Evolutionary conservation across 176 grass and related monocot genomes (phyloP).

Genomic region (Phoenix roebelenii): DNA sequence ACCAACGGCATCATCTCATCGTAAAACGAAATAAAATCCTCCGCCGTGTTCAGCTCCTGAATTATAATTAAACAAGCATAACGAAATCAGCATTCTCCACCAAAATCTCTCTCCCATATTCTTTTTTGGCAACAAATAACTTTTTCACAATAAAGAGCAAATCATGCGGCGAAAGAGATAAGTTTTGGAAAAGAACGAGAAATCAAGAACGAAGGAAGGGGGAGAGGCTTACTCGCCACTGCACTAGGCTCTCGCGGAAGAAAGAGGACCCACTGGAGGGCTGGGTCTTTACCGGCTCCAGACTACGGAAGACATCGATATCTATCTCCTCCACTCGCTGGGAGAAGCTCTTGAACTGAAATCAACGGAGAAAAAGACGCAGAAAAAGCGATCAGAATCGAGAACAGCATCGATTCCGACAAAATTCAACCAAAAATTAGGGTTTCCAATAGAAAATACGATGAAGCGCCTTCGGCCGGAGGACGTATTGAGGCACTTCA

Average conservation of each 20-base stretch:
- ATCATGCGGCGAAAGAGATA: no score
- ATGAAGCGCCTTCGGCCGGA: conserved; percentile 63
- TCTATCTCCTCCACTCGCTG: conserved; percentile 71
- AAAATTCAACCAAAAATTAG: not conserved
- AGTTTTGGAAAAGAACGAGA: not conserved
- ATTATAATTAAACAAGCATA: conserved; percentile 22
- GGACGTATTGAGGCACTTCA: conserved; percentile 79
- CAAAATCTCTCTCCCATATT: no score
- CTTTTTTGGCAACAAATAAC: no score
- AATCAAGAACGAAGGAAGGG: not conserved
- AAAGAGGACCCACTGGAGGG: conserved; percentile 75
- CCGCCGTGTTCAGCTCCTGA: conserved; percentile 86
- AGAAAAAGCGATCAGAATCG: conserved; percentile 8
- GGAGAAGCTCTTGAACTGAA: conserved; percentile 89
- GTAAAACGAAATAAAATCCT: conserved; percentile 84
- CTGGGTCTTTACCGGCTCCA: conserved; percentile 53
- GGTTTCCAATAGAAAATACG: conserved; percentile 25
- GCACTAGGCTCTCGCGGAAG: conserved; percentile 53
- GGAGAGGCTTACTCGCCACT: conserved; percentile 60
- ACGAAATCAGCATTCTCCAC: not conserved
- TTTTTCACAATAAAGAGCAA: no score
- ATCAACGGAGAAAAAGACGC: not conserved
- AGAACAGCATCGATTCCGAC: not conserved
- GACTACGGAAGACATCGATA: conserved; percentile 76
- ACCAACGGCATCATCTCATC: conserved; percentile 71